Evolutionary conservation across 140 eudicot species (phyloP).

Genomic region (Anethum foeniculum): DNA sequence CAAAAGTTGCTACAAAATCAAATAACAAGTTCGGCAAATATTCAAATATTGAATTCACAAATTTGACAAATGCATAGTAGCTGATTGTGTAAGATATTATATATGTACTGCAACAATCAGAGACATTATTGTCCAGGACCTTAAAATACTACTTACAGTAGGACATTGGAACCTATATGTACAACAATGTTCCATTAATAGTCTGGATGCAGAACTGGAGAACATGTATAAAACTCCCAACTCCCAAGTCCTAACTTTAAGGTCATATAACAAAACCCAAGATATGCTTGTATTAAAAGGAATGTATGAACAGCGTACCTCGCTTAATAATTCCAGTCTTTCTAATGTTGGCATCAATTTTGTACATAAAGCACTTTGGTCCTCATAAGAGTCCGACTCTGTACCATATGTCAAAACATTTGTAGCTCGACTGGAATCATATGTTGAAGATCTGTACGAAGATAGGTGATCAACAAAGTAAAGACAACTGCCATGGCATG

Average conservation of each 20-base stretch:
- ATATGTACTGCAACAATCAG: too few relatives aligned
- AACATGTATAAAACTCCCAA: too few relatives aligned
- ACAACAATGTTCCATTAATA: too few relatives aligned
- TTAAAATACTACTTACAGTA: too few relatives aligned
- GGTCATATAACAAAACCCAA: too few relatives aligned
- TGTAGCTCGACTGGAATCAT: constrained; percentile 25
- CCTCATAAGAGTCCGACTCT: constrained; percentile 30
- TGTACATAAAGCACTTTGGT: constrained; percentile 43
- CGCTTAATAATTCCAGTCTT: constrained; percentile 72
- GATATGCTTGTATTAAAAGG: background rate
- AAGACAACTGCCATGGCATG: background rate
- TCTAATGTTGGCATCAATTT: constrained; percentile 61
- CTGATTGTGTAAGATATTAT: background rate
- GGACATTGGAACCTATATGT: too few relatives aligned
- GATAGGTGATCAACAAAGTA: constrained; percentile 6
- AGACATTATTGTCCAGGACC: too few relatives aligned
- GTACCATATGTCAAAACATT: constrained; percentile 38
- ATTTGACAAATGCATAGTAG: background rate
- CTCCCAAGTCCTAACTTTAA: too few relatives aligned
- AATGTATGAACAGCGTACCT: constrained; percentile 35
- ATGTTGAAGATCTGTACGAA: constrained; percentile 17
- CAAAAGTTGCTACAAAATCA: background rate
- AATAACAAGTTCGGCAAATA: background rate
- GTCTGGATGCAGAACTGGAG: too few relatives aligned
- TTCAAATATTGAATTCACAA: background rate